Percentiles rank a stretch among this genome's conserved stretches.
Evolutionary conservation across 2,329 filamentous ascomycete species (phyloP).

Genomic region (Fusarium sp.): DNA sequence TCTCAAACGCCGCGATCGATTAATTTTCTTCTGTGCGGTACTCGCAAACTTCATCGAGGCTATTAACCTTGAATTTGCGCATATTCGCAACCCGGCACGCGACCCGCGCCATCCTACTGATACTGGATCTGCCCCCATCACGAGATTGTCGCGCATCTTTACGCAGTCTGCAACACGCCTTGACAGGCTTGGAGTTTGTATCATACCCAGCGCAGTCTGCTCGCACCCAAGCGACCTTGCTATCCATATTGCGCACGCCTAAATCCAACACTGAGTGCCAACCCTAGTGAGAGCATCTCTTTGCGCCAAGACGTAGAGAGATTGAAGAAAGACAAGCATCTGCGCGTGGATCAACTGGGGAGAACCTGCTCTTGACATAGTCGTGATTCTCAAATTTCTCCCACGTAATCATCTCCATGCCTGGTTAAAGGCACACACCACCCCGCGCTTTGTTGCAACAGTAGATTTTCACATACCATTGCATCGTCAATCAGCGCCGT

Average conservation of each 20-base stretch:
- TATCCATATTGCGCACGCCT: slow-evolving; percentile 5
- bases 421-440: slow-evolving; percentile 41
- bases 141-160: slow-evolving; percentile 19
- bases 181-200: neutral
- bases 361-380: slow-evolving; percentile 45
- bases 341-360: slow-evolving; percentile 40
- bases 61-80: slow-evolving; percentile 9
- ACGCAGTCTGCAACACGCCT: neutral
- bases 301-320: slow-evolving; percentile 35
- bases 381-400: slow-evolving; percentile 49
- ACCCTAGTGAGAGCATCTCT: slow-evolving; percentile 16
- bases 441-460: slow-evolving; percentile 43
- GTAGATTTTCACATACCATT: slow-evolving; percentile 41
- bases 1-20: neutral
- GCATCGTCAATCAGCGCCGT: slow-evolving; percentile 18
- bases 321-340: slow-evolving; percentile 37
- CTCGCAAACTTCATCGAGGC: neutral
- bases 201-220: neutral
- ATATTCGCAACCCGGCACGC: slow-evolving; percentile 23
- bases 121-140: slow-evolving; percentile 10
- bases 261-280: slow-evolving; percentile 9
- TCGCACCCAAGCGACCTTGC: neutral
- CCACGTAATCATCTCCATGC: slow-evolving; percentile 48
- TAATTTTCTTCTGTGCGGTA: neutral
- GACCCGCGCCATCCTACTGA: slow-evolving; percentile 25